Percentiles rank a stretch among this genome's conserved stretches.
phyloP scores from a whole-genome alignment of 2,329 filamentous ascomycete genomes.

The Macrophomina phaseolina region DNA sequence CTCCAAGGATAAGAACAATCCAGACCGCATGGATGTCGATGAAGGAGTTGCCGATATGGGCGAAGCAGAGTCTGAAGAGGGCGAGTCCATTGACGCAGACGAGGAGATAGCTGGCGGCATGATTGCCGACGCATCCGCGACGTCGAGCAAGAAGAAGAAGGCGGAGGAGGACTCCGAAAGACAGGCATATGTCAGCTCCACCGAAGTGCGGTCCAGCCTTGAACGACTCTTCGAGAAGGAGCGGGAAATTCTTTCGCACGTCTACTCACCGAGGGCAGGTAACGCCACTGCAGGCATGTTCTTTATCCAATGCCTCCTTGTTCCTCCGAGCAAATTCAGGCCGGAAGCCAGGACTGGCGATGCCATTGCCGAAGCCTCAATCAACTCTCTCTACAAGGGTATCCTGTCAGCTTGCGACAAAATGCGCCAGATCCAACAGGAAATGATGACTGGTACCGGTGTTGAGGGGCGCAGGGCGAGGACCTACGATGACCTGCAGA shows the following conservation, averaged over 20 bases:
- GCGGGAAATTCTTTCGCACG: conserved; percentile 78
- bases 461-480: conserved; percentile 53
- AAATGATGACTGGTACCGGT: conserved; percentile 61
- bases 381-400: conserved; percentile 85
- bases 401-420: conserved; percentile 78
- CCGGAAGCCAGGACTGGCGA: conserved; percentile 84
- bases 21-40: conserved; percentile 60
- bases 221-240: conserved; percentile 85
- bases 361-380: conserved; percentile 83
- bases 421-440: conserved; percentile 75
- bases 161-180: conserved; percentile 41
- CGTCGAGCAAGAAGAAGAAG: conserved; percentile 49
- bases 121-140: conserved; percentile 26
- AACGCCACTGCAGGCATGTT: conserved; percentile 85
- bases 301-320: conserved; percentile 83
- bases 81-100: conserved; percentile 48
- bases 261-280: conserved; percentile 74
- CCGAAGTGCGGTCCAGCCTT: conserved; percentile 82
- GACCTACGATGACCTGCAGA: conserved; percentile 77
- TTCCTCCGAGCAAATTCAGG: conserved; percentile 90
- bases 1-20: conserved; percentile 53
- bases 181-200: conserved; percentile 80
- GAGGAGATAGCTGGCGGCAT: conserved; percentile 39
- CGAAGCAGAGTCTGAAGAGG: conserved; percentile 36
- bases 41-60: conserved; percentile 73